A percentile compares a stretch with the other conserved stretches of the same genome.
phyloP scores from a whole-genome alignment of 495 filamentous ascomycete species.

The Cercophora samala region DNA sequence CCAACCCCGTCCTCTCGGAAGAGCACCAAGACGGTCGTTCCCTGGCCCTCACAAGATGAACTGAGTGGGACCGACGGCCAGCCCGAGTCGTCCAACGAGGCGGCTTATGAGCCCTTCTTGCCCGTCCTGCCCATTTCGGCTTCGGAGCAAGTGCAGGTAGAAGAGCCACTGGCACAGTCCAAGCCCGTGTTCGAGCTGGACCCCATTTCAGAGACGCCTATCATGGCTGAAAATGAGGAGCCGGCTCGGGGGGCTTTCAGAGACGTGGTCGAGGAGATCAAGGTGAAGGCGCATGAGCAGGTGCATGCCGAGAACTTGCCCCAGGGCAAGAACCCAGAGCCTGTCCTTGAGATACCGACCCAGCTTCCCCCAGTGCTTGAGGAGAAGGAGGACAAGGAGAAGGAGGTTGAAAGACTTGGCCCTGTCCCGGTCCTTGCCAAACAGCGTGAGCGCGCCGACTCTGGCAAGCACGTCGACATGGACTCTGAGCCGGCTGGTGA shows the following conservation, averaged over 20 bases:
- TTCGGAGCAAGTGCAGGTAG: neutral
- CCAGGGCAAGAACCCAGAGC: constrained; percentile 6
- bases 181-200: constrained; percentile 15
- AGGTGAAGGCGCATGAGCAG: constrained; percentile 7
- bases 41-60: constrained; percentile 24
- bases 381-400: constrained; percentile 16
- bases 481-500: constrained; percentile 18
- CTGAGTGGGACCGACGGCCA: constrained; percentile 7
- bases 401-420: constrained; percentile 5
- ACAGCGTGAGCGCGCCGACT: constrained; percentile 27
- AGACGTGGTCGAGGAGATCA: constrained; percentile 8
- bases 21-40: constrained; percentile 6
- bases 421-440: neutral
- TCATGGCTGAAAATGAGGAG: constrained; percentile 13
- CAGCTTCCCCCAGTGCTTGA: neutral
- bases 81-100: constrained; percentile 6
- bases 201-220: constrained; percentile 5
- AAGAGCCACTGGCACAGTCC: constrained; percentile 7
- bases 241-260: constrained; percentile 7
- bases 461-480: constrained; percentile 29
- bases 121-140: neutral
- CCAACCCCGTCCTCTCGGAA: constrained; percentile 17
- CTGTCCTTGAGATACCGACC: constrained; percentile 7
- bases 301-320: neutral
- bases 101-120: constrained; percentile 13